Evolutionary conservation across 768 basidiomycete genomes (phyloP).

Genomic region (Mycena galopus): DNA sequence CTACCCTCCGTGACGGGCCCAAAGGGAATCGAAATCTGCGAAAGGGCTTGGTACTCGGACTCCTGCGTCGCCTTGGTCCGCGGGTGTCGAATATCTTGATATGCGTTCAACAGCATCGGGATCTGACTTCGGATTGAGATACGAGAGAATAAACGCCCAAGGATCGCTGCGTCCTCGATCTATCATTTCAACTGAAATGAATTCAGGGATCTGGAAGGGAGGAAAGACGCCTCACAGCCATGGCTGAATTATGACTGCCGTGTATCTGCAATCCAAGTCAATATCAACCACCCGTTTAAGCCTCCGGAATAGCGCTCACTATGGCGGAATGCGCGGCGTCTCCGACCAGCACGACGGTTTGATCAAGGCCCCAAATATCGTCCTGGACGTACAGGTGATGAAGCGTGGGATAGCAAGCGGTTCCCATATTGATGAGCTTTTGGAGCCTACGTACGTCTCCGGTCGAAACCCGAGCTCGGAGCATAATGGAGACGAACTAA

Average conservation of each 20-base stretch:
- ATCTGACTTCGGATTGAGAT: conserved; percentile 56
- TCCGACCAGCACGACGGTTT: conserved; percentile 51
- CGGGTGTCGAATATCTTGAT: conserved; percentile 59
- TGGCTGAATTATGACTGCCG: conserved; percentile 58
- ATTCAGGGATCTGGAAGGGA: conserved; percentile 34
- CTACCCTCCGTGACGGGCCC: conserved; percentile 18
- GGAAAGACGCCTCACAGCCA: conserved; percentile 45
- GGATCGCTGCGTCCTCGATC: conserved; percentile 51
- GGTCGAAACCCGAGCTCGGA: not conserved
- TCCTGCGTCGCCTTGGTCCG: conserved; percentile 40
- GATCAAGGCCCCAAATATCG: conserved; percentile 51
- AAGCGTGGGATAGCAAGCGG: conserved; percentile 10
- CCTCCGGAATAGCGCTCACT: conserved; percentile 30
- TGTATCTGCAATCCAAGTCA: conserved; percentile 44
- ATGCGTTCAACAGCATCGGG: conserved; percentile 56
- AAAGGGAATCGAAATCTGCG: conserved; percentile 8
- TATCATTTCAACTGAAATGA: conserved; percentile 24
- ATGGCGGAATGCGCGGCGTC: conserved; percentile 60
- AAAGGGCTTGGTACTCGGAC: conserved; percentile 22
- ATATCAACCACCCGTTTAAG: no score
- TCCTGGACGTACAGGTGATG: conserved; percentile 27
- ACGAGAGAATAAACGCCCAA: conserved; percentile 60
- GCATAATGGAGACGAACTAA: not conserved
- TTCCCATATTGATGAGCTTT: conserved; percentile 17
- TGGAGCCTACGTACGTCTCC: not conserved